Conservation (phyloP, 208 protist species). For the Crithidia fasciculata region DNA sequence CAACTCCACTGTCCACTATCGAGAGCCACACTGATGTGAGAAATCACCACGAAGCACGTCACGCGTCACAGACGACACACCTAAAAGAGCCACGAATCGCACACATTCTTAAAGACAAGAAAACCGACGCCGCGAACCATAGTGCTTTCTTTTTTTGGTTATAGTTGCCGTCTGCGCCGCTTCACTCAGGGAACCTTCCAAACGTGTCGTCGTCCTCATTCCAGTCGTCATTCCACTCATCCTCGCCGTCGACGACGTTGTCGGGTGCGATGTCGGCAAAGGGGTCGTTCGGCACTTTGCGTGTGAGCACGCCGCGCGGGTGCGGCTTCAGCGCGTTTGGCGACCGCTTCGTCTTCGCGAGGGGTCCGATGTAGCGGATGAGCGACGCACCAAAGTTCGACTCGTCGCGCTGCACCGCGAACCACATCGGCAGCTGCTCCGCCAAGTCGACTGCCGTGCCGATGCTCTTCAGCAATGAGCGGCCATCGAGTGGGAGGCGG, state of each 20-base stretch:
- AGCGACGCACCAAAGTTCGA: slow-evolving; percentile 44
- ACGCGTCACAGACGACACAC: too few species aligned
- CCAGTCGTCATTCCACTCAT: slow-evolving; percentile 41
- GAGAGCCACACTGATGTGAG: too few species aligned
- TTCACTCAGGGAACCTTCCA: neutral
- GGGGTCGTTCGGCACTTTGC: slow-evolving; percentile 36
- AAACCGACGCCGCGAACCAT: too few species aligned
- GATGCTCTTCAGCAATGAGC: slow-evolving; percentile 43
- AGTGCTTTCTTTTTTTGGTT: too few species aligned
- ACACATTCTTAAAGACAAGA: too few species aligned
- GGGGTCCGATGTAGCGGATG: slow-evolving; percentile 82
- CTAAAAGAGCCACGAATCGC: too few species aligned
- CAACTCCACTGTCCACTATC: too few species aligned
- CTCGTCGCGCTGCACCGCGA: slow-evolving; percentile 62
- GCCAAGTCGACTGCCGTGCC: slow-evolving; percentile 60
- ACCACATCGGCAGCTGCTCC: slow-evolving; percentile 84
- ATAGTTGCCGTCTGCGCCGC: neutral
- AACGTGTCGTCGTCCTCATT: slow-evolving; percentile 28
- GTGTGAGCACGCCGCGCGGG: slow-evolving; percentile 18
- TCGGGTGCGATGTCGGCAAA: slow-evolving; percentile 23
- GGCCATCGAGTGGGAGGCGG: slow-evolving; percentile 46
- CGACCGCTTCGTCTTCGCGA: slow-evolving; percentile 12
- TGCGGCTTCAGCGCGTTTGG: slow-evolving; percentile 15
- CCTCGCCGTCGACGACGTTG: neutral
- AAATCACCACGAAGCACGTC: too few species aligned